Conservation (phyloP, 495 filamentous ascomycete species). For the Penicillium subrubescens region DNA sequence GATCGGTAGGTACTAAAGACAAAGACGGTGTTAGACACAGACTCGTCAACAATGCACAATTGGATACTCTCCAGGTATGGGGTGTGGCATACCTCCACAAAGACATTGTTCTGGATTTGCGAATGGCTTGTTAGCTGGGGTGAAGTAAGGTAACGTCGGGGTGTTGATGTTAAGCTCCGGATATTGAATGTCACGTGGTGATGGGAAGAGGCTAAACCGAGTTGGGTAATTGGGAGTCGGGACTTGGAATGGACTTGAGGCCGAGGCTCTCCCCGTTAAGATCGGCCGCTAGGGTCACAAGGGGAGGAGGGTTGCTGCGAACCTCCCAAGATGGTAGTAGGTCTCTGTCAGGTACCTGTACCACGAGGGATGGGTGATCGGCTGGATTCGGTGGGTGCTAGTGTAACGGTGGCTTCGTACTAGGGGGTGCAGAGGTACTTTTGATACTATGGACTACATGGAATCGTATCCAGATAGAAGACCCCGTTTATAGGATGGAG, state of each 20-base stretch:
- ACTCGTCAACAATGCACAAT: background rate
- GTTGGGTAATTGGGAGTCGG: slow-evolving; percentile 4
- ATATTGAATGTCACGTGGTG: slow-evolving; percentile 22
- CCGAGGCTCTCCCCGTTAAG: slow-evolving; percentile 9
- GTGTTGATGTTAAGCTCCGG: slow-evolving; percentile 4
- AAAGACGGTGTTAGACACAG: slow-evolving; percentile 12
- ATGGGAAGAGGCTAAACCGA: slow-evolving; percentile 9
- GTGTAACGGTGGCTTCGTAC: slow-evolving; percentile 27
- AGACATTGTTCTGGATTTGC: slow-evolving; percentile 31
- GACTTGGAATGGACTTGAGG: too few relatives aligned
- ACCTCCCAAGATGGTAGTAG: background rate
- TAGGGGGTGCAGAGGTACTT: slow-evolving; percentile 15
- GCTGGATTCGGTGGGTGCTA: background rate
- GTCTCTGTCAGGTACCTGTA: slow-evolving; percentile 15
- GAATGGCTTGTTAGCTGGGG: background rate
- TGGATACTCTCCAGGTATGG: too few relatives aligned
- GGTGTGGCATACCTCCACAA: slow-evolving; percentile 38
- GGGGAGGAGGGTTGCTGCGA: background rate
- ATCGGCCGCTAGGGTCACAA: background rate
- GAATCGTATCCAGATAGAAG: background rate
- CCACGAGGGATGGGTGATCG: slow-evolving; percentile 12
- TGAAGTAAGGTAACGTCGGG: background rate
- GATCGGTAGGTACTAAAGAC: slow-evolving; percentile 57
- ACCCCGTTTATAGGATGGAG: background rate
- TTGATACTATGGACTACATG: background rate